Conservation (phyloP, 2,329 filamentous ascomycete genomes). For the Plenodomus biglobosus region DNA sequence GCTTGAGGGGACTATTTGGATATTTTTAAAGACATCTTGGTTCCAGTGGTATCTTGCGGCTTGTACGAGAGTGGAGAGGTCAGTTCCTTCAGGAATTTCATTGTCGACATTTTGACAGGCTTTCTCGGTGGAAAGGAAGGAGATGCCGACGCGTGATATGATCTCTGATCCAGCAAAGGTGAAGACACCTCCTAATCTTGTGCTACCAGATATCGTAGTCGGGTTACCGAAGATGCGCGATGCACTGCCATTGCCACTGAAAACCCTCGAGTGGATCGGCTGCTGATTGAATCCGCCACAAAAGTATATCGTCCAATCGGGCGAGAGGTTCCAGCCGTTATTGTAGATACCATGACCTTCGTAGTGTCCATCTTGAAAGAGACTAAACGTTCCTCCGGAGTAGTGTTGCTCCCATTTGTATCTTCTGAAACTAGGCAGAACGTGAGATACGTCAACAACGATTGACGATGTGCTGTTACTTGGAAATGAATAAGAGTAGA, state of each 20-base stretch:
- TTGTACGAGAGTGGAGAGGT: slow-evolving; percentile 50
- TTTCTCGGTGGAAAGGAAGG: slow-evolving; percentile 64
- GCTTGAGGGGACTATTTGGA: slow-evolving; percentile 62
- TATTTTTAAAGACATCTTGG: slow-evolving; percentile 61
- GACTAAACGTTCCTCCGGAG: slow-evolving; percentile 59
- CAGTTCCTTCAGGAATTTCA: slow-evolving; percentile 56
- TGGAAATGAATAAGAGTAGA: slow-evolving; percentile 64
- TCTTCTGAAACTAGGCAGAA: slow-evolving; percentile 62
- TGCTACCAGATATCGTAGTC: slow-evolving; percentile 19
- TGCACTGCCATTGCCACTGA: slow-evolving; percentile 29
- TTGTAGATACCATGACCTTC: slow-evolving; percentile 64
- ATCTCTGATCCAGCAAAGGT: slow-evolving; percentile 54
- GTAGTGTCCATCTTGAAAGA: slow-evolving; percentile 57
- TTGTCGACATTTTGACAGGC: slow-evolving; percentile 61
- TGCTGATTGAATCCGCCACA: slow-evolving; percentile 61
- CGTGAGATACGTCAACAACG: slow-evolving; percentile 66
- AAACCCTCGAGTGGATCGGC: slow-evolving; percentile 33
- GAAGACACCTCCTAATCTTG: slow-evolving; percentile 53
- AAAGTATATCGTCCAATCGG: slow-evolving; percentile 64
- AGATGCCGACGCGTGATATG: slow-evolving; percentile 65
- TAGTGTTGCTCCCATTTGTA: slow-evolving; percentile 64
- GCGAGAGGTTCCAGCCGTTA: slow-evolving; percentile 66
- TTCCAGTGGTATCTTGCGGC: slow-evolving; percentile 61
- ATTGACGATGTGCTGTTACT: slow-evolving; percentile 46
- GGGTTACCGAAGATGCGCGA: slow-evolving; percentile 27